Evolutionary conservation across 306 rosid species (phyloP).

Genomic region (Lathyrus aphaca): DNA sequence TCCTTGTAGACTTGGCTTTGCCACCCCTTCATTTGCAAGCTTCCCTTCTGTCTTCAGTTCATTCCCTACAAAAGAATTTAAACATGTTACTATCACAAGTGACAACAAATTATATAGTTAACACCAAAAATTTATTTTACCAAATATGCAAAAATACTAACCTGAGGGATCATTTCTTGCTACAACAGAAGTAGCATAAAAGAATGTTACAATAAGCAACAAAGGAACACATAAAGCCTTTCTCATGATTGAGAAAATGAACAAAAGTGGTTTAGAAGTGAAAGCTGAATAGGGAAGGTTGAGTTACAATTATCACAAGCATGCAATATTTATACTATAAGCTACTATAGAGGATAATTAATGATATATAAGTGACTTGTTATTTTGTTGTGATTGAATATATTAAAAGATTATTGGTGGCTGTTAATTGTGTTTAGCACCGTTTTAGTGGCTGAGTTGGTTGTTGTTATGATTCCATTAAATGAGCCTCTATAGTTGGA

Average conservation of each 20-base stretch:
- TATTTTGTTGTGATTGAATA: too few species aligned
- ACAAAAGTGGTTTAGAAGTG: neutral
- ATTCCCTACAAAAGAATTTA: constrained; percentile 21
- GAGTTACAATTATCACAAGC: constrained; percentile 23
- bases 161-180: constrained; percentile 42
- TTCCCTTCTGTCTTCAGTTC: constrained; percentile 31
- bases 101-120: neutral
- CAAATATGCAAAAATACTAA: constrained; percentile 11
- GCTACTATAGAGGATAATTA: neutral
- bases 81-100: neutral
- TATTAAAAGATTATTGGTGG: constrained; percentile 26
- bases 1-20: constrained; percentile 20
- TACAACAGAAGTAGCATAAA: constrained; percentile 21
- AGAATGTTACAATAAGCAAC: constrained; percentile 33
- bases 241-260: constrained; percentile 33
- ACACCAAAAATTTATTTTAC: neutral
- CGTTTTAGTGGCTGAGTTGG: constrained; percentile 40
- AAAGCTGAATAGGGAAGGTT: constrained; percentile 25
- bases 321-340: constrained; percentile 39
- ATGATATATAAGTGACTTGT: neutral
- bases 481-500: constrained; percentile 38
- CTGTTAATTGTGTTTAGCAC: constrained; percentile 37
- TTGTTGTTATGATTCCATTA: neutral
- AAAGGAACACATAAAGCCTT: constrained; percentile 31
- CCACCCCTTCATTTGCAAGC: constrained; percentile 9